Evolutionary conservation across 2,329 filamentous ascomycete genomes (phyloP).

Genomic region (Blastomyces parvus): DNA sequence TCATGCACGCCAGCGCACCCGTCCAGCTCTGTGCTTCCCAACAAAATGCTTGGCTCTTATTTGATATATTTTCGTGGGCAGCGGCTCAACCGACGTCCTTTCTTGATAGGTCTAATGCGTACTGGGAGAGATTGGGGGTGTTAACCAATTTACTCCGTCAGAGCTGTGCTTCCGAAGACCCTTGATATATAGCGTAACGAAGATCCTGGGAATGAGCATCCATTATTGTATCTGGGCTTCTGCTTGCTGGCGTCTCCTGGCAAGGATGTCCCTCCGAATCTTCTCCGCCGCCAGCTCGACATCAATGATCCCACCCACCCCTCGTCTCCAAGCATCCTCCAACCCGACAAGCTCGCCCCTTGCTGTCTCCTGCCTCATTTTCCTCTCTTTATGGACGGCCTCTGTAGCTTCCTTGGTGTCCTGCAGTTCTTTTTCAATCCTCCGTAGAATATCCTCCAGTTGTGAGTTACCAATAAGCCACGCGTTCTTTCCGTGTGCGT

Average conservation of each 20-base stretch:
- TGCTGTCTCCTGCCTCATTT: slow-evolving; percentile 59
- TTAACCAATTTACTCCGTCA: neutral
- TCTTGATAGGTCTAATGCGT: neutral
- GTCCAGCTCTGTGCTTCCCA: neutral
- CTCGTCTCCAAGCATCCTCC: slow-evolving; percentile 69
- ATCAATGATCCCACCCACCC: slow-evolving; percentile 71
- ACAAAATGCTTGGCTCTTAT: neutral
- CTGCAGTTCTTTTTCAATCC: slow-evolving; percentile 65
- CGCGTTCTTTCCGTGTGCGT: slow-evolving; percentile 74
- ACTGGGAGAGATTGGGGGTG: neutral
- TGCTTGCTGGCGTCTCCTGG: slow-evolving; percentile 43
- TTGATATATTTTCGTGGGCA: neutral
- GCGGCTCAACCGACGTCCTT: neutral
- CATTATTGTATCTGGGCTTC: slow-evolving; percentile 26
- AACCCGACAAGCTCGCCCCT: slow-evolving; percentile 62
- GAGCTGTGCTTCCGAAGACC: too few relatives aligned
- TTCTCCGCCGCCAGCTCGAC: slow-evolving; percentile 74
- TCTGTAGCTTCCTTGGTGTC: slow-evolving; percentile 61
- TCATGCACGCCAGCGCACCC: neutral
- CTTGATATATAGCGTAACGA: neutral
- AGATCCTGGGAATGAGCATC: neutral
- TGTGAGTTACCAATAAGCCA: slow-evolving; percentile 83
- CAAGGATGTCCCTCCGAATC: slow-evolving; percentile 57
- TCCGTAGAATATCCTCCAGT: slow-evolving; percentile 60
- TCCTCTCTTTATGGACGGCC: slow-evolving; percentile 59